These are phyloP conservation scores for Peronospora belbahrii DNA, from an alignment of 352 stramenopile genomes.

Conservation along the genomic window DNA sequence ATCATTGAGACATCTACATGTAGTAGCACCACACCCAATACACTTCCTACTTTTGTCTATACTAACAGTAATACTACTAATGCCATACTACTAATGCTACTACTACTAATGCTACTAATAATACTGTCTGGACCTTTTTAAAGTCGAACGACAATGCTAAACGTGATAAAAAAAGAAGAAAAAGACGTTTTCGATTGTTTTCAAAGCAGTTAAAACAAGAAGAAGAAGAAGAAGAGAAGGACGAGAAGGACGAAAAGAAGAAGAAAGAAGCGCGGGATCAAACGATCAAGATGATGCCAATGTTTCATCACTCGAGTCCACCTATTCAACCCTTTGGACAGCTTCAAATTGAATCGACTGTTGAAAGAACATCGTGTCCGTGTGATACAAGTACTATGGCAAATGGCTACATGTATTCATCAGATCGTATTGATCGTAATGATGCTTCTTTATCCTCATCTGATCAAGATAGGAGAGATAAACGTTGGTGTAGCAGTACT, in stretches of 20 bases:
- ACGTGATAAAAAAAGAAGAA: background rate
- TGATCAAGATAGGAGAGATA: conserved; percentile 3
- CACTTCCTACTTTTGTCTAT: too few relatives aligned
- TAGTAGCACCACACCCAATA: background rate
- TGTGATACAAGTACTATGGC: conserved; percentile 4
- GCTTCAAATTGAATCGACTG: conserved; percentile 27
- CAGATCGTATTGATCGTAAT: conserved; percentile 15
- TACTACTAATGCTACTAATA: too few relatives aligned
- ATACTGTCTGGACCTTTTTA: too few relatives aligned
- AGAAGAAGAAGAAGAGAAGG: background rate
- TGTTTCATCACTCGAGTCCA: background rate
- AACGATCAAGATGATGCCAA: too few relatives aligned
- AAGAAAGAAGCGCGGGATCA: too few relatives aligned
- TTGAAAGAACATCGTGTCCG: background rate
- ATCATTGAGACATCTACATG: conserved; percentile 14
- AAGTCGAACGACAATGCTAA: too few relatives aligned
- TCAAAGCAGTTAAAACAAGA: too few relatives aligned
- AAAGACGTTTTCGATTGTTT: too few relatives aligned
- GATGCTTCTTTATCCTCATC: background rate
- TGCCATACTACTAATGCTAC: too few relatives aligned
- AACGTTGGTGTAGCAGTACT: conserved; percentile 3
- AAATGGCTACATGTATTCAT: conserved; percentile 40
- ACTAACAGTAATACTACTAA: too few relatives aligned
- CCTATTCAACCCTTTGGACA: conserved; percentile 11
- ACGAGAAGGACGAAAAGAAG: background rate